Conservation (phyloP, 2,329 filamentous ascomycete species). For the Pyricularia pennisetigena region DNA sequence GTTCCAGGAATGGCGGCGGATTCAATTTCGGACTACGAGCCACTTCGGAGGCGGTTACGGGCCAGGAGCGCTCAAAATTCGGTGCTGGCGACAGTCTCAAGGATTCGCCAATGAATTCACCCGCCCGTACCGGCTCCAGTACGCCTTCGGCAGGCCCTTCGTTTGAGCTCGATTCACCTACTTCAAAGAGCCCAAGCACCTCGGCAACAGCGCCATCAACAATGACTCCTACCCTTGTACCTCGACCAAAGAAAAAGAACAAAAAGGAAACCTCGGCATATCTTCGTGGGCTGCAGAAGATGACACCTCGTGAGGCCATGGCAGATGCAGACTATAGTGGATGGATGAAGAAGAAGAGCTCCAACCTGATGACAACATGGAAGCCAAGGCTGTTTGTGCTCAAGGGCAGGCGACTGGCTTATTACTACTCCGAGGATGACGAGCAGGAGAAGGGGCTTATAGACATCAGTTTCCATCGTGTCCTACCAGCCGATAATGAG, state of each 20-base stretch:
- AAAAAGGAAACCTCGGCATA: conserved; percentile 97
- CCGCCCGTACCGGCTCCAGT: conserved; percentile 67
- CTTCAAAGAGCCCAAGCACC: conserved; percentile 47
- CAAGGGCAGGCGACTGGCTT: conserved; percentile 80
- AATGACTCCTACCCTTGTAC: conserved; percentile 8
- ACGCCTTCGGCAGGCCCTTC: conserved; percentile 56
- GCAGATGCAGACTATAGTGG: conserved; percentile 83
- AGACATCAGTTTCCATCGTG: conserved; percentile 93
- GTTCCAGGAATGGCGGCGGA: conserved; percentile 31
- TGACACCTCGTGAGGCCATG: conserved; percentile 75
- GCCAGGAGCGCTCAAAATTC: conserved; percentile 41
- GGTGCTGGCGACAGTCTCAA: conserved; percentile 40
- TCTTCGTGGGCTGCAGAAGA: conserved; percentile 73
- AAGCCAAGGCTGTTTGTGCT: conserved; percentile 94
- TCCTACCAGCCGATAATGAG: conserved; percentile 90
- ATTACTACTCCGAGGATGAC: conserved; percentile 93
- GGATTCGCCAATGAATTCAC: conserved; percentile 49
- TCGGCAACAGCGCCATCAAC: conserved; percentile 33
- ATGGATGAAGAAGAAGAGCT: conserved; percentile 99
- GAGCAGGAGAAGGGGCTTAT: conserved; percentile 91
- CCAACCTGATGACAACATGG: conserved; percentile 94
- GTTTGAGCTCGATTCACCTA: conserved; percentile 70
- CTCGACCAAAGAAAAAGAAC: conserved; percentile 53
- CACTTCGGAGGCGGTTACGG: conserved; percentile 66
- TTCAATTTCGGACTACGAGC: conserved; percentile 61